These are phyloP conservation scores for Phytophthora multivora DNA, from an alignment of 352 stramenopile genomes.

Conservation along the genomic window DNA sequence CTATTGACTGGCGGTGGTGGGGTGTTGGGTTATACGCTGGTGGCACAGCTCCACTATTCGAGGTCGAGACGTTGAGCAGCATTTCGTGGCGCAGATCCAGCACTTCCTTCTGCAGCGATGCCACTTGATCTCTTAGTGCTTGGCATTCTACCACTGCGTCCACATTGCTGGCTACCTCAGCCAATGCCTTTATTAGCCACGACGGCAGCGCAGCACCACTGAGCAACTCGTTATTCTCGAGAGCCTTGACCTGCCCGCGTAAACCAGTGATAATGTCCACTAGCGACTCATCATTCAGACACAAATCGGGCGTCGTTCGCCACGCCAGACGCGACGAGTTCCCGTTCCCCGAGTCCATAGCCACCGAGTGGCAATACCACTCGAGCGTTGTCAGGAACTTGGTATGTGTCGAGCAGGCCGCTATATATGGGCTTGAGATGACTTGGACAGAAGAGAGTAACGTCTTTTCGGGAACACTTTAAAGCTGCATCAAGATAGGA, in stretches of 20 bases:
- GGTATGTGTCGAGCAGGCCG: background rate
- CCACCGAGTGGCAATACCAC: background rate
- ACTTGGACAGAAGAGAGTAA: background rate
- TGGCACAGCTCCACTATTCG: conserved; percentile 1
- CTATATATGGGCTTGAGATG: background rate
- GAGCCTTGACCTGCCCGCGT: conserved; percentile 58
- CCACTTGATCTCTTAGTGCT: conserved; percentile 71
- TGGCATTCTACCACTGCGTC: conserved; percentile 85
- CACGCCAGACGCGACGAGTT: conserved; percentile 62
- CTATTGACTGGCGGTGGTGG: conserved; percentile 58
- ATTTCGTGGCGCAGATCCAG: conserved; percentile 81
- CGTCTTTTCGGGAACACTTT: background rate
- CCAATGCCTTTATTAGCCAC: conserved; percentile 76
- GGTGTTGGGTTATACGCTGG: conserved; percentile 53
- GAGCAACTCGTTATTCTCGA: conserved; percentile 82
- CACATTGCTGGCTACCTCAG: conserved; percentile 81
- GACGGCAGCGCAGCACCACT: conserved; percentile 66
- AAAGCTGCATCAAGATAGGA: background rate
- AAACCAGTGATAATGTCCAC: conserved; percentile 79
- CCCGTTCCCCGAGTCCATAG: conserved; percentile 39
- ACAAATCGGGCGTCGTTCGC: conserved; percentile 70
- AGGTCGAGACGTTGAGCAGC: conserved; percentile 62
- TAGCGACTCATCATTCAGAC: conserved; percentile 81
- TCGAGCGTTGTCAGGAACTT: background rate
- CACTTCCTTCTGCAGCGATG: conserved; percentile 78